Evolutionary conservation across 257 asterid genomes (phyloP).

Genomic region (Gentiana macrophylla): DNA sequence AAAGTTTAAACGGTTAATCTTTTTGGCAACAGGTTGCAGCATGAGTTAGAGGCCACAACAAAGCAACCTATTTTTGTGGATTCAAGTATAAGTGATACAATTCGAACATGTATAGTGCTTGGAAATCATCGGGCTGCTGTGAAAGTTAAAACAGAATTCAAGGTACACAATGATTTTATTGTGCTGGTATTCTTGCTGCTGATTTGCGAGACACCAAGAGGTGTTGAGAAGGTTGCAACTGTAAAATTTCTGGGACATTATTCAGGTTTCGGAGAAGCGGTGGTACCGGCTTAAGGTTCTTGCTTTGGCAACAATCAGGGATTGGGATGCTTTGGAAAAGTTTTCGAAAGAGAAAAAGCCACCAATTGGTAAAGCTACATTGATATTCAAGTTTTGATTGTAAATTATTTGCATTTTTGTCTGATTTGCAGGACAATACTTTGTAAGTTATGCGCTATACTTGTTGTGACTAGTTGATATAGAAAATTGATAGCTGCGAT

Average conservation of each 20-base stretch:
- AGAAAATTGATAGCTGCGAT: background rate
- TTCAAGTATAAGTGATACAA: conserved; percentile 93
- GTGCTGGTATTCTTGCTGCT: background rate
- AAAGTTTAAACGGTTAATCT: no score
- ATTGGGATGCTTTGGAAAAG: conserved; percentile 86
- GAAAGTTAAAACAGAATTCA: conserved; percentile 71
- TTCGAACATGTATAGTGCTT: conserved; percentile 85
- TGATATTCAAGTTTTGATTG: no score
- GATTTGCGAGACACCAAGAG: background rate
- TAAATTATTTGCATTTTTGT: no score
- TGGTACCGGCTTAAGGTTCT: conserved; percentile 99
- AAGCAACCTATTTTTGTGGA: conserved; percentile 92
- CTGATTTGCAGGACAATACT: background rate
- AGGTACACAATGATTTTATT: conserved; percentile 36
- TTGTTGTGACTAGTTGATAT: background rate
- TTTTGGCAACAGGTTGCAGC: conserved; percentile 48
- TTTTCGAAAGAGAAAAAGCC: conserved; percentile 90
- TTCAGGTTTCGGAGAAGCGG: conserved; percentile 89
- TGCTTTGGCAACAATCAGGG: conserved; percentile 87
- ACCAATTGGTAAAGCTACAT: conserved; percentile 52
- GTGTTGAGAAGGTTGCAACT: background rate
- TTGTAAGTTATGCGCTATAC: background rate
- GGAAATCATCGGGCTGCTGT: conserved; percentile 82
- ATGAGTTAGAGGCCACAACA: conserved; percentile 67
- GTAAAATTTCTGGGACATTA: conserved; percentile 9